These are phyloP conservation scores for Nicotiana obtusifolia DNA, from an alignment of 257 asterid genomes.

Conservation along the genomic window DNA sequence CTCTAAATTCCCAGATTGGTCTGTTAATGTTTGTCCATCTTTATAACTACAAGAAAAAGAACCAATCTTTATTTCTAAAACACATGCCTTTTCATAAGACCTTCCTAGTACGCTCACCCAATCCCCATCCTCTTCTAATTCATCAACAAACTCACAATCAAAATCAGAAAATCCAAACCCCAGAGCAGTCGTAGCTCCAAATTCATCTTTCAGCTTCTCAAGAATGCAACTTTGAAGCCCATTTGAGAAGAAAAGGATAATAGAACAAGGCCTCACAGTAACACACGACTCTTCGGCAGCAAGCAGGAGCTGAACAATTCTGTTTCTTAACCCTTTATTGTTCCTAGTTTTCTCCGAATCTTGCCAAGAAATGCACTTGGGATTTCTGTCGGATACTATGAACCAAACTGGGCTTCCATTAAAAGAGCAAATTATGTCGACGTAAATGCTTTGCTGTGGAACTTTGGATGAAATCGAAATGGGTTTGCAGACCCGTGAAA, in stretches of 20 bases:
- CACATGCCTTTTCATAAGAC: constrained; percentile 48
- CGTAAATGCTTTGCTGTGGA: constrained; percentile 32
- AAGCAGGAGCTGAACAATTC: constrained; percentile 37
- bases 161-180: constrained; percentile 32
- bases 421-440: constrained; percentile 66
- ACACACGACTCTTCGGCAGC: constrained; percentile 60
- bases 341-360: neutral
- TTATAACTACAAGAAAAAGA: neutral
- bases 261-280: constrained; percentile 49
- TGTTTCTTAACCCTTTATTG: constrained; percentile 45
- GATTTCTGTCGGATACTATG: constrained; percentile 73
- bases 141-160: constrained; percentile 23
- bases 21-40: neutral
- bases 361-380: constrained; percentile 58
- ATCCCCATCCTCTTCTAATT: constrained; percentile 44
- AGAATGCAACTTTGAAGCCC: constrained; percentile 42
- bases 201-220: constrained; percentile 40
- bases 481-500: constrained; percentile 80
- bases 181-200: constrained; percentile 43
- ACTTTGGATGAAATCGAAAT: constrained; percentile 24
- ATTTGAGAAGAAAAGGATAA: constrained; percentile 65
- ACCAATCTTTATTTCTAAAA: constrained; percentile 39
- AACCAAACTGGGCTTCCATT: constrained; percentile 87
- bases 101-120: constrained; percentile 60
- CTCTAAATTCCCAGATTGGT: neutral